Evolutionary conservation across 2,329 filamentous ascomycete genomes (phyloP).

Genomic region (Cytospora piceicola): DNA sequence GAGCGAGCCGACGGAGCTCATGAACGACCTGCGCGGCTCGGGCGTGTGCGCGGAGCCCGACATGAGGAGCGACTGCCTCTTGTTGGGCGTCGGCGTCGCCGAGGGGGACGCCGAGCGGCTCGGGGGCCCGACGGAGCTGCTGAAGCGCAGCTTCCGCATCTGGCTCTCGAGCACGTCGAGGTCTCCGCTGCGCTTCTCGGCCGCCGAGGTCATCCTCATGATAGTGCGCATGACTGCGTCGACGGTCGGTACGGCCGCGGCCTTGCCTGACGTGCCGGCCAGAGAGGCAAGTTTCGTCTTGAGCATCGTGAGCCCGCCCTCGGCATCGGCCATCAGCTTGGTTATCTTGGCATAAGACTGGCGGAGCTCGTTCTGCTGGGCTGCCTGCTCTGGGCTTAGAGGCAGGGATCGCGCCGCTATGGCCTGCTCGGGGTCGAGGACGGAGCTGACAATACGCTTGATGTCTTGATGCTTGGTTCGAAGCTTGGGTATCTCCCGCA

Average conservation of each 20-base stretch:
- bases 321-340: slow-evolving; percentile 74
- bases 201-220: slow-evolving; percentile 87
- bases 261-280: slow-evolving; percentile 53
- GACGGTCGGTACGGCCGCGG: slow-evolving; percentile 73
- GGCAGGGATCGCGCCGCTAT: slow-evolving; percentile 71
- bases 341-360: slow-evolving; percentile 75
- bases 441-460: slow-evolving; percentile 71
- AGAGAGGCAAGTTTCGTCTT: slow-evolving; percentile 74
- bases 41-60: slow-evolving; percentile 38
- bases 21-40: slow-evolving; percentile 43
- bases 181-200: slow-evolving; percentile 87
- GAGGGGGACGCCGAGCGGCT: slow-evolving; percentile 49
- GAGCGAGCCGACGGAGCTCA: slow-evolving; percentile 47
- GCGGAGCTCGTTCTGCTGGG: slow-evolving; percentile 82
- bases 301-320: slow-evolving; percentile 78
- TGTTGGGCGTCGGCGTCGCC: slow-evolving; percentile 44
- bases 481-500: slow-evolving; percentile 72
- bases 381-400: slow-evolving; percentile 80
- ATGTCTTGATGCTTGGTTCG: slow-evolving; percentile 78
- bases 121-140: slow-evolving; percentile 33
- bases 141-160: slow-evolving; percentile 60
- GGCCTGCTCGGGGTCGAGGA: slow-evolving; percentile 68
- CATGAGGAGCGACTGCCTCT: slow-evolving; percentile 43
- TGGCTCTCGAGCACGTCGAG: slow-evolving; percentile 89
- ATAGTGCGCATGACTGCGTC: slow-evolving; percentile 93